Percentiles rank a stretch among this genome's conserved stretches.
Conservation (phyloP, 192 early-diverging fungal species). For the Backusella mclennaniae region DNA sequence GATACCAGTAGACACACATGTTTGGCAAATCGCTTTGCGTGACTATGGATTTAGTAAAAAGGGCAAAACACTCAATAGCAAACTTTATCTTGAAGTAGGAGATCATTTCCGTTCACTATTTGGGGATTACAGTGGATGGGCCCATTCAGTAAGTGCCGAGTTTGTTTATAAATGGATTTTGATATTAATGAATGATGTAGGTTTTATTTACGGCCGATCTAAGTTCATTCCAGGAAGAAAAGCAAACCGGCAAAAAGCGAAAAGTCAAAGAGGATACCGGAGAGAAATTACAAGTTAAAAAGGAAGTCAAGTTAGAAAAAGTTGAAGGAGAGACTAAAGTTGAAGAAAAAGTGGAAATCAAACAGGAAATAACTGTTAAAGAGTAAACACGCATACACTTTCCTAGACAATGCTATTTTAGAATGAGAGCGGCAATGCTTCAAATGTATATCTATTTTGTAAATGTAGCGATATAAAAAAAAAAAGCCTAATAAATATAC, state of each 20-base stretch:
- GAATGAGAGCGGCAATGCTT: too few relatives aligned
- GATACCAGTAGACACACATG: conserved; percentile 93
- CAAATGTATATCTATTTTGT: too few relatives aligned
- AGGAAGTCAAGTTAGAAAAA: not conserved
- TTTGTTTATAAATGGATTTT: not conserved
- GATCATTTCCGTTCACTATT: conserved; percentile 74
- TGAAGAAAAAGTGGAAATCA: not conserved
- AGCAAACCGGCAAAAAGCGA: not conserved
- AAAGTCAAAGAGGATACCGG: not conserved
- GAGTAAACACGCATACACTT: not conserved
- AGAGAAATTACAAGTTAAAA: not conserved
- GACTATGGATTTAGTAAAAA: conserved; percentile 66
- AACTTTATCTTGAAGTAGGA: conserved; percentile 67
- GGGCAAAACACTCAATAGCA: conserved; percentile 57
- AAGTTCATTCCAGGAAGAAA: not conserved
- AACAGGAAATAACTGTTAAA: not conserved
- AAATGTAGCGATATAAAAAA: too few relatives aligned
- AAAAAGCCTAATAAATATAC: too few relatives aligned
- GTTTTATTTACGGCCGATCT: conserved; percentile 54
- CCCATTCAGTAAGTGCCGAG: conserved; percentile 55
- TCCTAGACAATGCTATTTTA: too few relatives aligned
- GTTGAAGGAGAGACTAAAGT: not conserved
- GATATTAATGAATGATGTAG: not conserved
- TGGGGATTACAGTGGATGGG: conserved; percentile 82
- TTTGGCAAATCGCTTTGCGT: conserved; percentile 89